Evolutionary conservation across 371 early-diverging fungal genomes (phyloP).

Genomic region (Basidiobolus meristosporus): DNA sequence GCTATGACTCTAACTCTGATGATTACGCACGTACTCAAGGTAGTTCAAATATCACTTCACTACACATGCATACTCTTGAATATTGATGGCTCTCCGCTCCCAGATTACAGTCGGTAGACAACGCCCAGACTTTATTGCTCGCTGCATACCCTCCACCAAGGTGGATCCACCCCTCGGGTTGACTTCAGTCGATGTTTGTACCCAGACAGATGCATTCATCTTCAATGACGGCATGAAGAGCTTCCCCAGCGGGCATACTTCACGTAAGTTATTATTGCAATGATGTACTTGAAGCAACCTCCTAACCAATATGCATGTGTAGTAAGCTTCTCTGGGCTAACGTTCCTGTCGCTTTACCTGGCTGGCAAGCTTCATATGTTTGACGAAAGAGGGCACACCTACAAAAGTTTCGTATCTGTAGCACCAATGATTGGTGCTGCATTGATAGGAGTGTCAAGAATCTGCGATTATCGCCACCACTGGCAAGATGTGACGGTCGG

Average conservation of each 20-base stretch:
- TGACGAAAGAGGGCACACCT: slow-evolving; percentile 42
- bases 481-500: slow-evolving; percentile 66
- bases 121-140: slow-evolving; percentile 81
- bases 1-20: slow-evolving; percentile 1
- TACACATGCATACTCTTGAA: too few species aligned
- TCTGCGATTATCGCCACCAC: slow-evolving; percentile 65
- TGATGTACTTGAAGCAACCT: too few species aligned
- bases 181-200: slow-evolving; percentile 36
- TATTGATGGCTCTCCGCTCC: too few species aligned
- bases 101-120: slow-evolving; percentile 36
- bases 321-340: slow-evolving; percentile 56
- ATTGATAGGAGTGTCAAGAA: slow-evolving; percentile 48
- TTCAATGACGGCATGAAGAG: slow-evolving; percentile 69
- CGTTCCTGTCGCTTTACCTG: slow-evolving; percentile 43
- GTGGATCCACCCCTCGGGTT: slow-evolving; percentile 24
- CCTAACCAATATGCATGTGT: too few species aligned
- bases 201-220: slow-evolving; percentile 16
- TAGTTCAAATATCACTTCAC: background rate
- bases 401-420: slow-evolving; percentile 36
- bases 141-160: slow-evolving; percentile 46
- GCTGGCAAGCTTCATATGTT: slow-evolving; percentile 49
- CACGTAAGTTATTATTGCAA: too few species aligned
- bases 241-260: slow-evolving; percentile 90
- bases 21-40: slow-evolving; percentile 3
- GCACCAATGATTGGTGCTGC: slow-evolving; percentile 39